Evolutionary conservation across 495 filamentous ascomycete species (phyloP), one percentile per base, ranked within the genome.

Genomic region (Lophium mytilinum): DNA sequence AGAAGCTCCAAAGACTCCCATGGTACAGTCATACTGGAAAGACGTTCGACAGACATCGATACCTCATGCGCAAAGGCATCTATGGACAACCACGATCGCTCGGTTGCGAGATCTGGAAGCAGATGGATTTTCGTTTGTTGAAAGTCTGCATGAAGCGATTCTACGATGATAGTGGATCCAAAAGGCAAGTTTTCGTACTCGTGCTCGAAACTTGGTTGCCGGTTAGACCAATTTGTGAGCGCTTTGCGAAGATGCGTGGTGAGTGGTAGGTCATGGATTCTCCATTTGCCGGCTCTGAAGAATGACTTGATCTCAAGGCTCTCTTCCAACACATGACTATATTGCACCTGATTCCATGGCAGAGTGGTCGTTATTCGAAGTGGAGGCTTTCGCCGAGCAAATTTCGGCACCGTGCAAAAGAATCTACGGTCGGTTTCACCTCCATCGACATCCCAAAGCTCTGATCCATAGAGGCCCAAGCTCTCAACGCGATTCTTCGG

Each of bases 401-500:
- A 63, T 15, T 24, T n/a, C 5, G 60, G 60, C 12, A 63, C 42
- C 4, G 51, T 52, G 24, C 41, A 63, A 51, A 63, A 58, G 0
- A 50, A 50, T 9, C 50, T 63, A 4, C 60, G 55, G 12, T 58
- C 56, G 10, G 47, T 43, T 11, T 55, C 42, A 33, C 21, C 21
- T 6, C 60, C 60, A 24, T 63, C 56, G 7, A 63, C 11, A 15
- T 37, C 21, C 60, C 60, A 63, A 1, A 9, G 11, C 10, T 11
- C 9, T 36, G 36, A 30, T 21, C 35, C 37, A 4, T 8, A 11
- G 12, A 18, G 30, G 18, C 19, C 36, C 9, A 63, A 41, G 42
- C 50, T 63, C 18, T 63, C 56, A 17, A 59, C 37, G 2, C 60
- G 55, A 52, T 63, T 63, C 36, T 63, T 63, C 5, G 60, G 60